phyloP scores from a whole-genome alignment of 2,329 filamentous ascomycete species.

The Aureobasidium vineae region DNA sequence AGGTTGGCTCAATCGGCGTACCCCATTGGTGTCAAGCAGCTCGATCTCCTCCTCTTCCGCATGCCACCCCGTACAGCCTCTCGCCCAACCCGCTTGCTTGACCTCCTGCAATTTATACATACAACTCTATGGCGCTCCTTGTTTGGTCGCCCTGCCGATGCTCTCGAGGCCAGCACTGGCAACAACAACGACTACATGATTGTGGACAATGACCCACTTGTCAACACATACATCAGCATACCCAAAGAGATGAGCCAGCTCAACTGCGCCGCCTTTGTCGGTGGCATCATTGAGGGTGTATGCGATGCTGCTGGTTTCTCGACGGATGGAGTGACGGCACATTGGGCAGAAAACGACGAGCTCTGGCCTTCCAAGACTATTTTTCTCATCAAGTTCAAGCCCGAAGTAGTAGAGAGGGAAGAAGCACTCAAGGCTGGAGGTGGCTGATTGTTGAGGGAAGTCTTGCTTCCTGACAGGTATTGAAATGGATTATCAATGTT shows the following conservation, averaged over 20 bases:
- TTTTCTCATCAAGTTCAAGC: conserved; percentile 88
- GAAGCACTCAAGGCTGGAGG: conserved; percentile 46
- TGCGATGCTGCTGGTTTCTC: conserved; percentile 91
- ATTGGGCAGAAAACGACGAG: conserved; percentile 61
- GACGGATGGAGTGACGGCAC: conserved; percentile 79
- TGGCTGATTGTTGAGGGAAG: conserved; percentile 28
- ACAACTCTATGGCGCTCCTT: conserved; percentile 89
- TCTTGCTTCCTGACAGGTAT: neutral
- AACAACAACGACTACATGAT: conserved; percentile 99
- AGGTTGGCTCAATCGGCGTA: conserved; percentile 60
- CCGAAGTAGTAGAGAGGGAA: conserved; percentile 90
- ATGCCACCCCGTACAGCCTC: conserved; percentile 64
- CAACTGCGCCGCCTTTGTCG: conserved; percentile 94
- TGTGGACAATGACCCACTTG: conserved; percentile 93
- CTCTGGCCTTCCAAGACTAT: conserved; percentile 98
- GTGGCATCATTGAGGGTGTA: conserved; percentile 91
- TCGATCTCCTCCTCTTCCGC: conserved; percentile 91
- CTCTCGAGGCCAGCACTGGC: conserved; percentile 81
- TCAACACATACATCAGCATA: conserved; percentile 90
- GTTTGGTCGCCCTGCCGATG: conserved; percentile 86
- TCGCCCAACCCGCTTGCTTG: conserved; percentile 82
- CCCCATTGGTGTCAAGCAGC: conserved; percentile 86
- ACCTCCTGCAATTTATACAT: conserved; percentile 92
- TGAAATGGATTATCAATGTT: neutral
- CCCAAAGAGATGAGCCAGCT: conserved; percentile 95